phyloP scores from a whole-genome alignment of 2,329 filamentous ascomycete species.

The Sclerotinia trifoliorum region DNA sequence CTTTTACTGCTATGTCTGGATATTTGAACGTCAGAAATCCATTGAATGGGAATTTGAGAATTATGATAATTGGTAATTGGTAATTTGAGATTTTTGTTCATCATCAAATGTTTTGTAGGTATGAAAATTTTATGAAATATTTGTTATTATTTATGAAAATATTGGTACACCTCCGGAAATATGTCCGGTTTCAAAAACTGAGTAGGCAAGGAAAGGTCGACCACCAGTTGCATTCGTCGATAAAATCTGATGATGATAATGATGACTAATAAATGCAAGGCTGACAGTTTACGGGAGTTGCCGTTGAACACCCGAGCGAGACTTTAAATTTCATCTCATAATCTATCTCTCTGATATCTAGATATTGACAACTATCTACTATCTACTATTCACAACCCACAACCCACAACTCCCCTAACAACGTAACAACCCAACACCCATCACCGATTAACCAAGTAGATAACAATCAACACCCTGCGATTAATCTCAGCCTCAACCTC shows the following conservation, averaged over 20 bases:
- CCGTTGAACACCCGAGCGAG: background rate
- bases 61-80: background rate
- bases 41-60: background rate
- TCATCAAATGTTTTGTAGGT: background rate
- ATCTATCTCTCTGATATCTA: background rate
- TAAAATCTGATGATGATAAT: conserved; percentile 1
- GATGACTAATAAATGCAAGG: conserved; percentile 10
- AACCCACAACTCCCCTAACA: no score
- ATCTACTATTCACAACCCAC: no score
- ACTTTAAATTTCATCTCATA: no score
- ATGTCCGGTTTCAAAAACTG: background rate
- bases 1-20: background rate
- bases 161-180: no score
- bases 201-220: no score
- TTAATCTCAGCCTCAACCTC: no score
- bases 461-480: background rate
- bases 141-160: no score
- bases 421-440: no score
- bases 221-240: no score
- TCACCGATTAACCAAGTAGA: no score
- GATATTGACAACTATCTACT: background rate
- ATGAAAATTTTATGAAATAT: no score
- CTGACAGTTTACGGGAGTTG: background rate
- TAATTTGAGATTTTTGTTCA: background rate
- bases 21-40: background rate